Evolutionary conservation across 2,329 filamentous ascomycete species (phyloP).

Genomic region (Purpureocillium takamizusanense): DNA sequence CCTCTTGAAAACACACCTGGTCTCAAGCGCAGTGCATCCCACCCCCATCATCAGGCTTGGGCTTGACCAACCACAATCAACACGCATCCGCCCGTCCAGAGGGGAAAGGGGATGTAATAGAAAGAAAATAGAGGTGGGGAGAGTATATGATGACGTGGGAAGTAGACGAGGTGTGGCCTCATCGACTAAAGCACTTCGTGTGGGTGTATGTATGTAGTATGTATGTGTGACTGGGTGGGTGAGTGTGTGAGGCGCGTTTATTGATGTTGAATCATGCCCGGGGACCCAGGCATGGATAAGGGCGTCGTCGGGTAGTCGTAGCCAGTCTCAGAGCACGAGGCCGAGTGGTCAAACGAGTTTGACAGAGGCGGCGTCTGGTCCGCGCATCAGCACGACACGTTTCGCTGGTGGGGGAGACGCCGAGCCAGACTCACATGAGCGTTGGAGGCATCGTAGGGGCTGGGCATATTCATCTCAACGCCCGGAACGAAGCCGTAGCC

Average conservation of each 20-base stretch:
- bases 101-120: too few species aligned
- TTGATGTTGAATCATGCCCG: constrained; percentile 34
- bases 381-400: constrained; percentile 39
- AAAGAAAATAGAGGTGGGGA: background rate
- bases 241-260: background rate
- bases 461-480: constrained; percentile 52
- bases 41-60: too few species aligned
- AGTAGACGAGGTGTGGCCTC: background rate
- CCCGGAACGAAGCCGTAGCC: constrained; percentile 56
- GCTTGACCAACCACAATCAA: too few species aligned
- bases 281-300: constrained; percentile 63
- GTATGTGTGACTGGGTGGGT: background rate
- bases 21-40: too few species aligned
- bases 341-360: constrained; percentile 62
- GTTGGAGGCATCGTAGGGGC: constrained; percentile 58
- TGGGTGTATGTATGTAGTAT: too few species aligned
- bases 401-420: constrained; percentile 28
- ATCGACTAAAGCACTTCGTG: too few species aligned
- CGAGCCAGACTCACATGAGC: constrained; percentile 62
- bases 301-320: constrained; percentile 63
- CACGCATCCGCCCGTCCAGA: too few species aligned
- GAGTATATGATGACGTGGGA: constrained; percentile 1
- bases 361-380: constrained; percentile 68
- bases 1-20: too few species aligned
- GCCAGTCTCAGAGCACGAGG: constrained; percentile 50